phyloP scores from a whole-genome alignment of 1,139 yeast genomes.

The Pichia terricola region DNA sequence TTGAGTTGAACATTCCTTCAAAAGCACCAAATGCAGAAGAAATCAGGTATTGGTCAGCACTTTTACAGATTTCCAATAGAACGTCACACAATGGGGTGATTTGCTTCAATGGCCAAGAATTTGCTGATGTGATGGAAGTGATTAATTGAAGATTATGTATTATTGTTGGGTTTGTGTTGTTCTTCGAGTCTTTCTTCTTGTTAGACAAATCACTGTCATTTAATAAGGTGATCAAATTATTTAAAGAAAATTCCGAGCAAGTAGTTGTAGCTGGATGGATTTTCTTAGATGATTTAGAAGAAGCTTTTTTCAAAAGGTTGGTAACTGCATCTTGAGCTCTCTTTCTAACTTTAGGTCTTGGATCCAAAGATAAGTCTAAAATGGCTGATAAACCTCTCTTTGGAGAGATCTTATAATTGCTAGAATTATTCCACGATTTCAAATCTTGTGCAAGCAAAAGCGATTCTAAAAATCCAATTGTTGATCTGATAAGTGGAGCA shows the following conservation, averaged over 20 bases:
- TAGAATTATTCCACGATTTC: constrained; percentile 57
- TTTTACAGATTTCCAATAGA: constrained; percentile 64
- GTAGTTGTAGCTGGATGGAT: constrained; percentile 67
- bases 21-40: constrained; percentile 78
- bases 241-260: constrained; percentile 62
- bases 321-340: constrained; percentile 84
- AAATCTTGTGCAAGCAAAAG: constrained; percentile 73
- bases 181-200: constrained; percentile 13
- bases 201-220: constrained; percentile 25
- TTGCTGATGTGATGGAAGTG: constrained; percentile 56
- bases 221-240: constrained; percentile 40
- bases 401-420: constrained; percentile 54
- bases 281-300: constrained; percentile 56
- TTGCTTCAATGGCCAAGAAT: constrained; percentile 70
- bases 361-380: constrained; percentile 71
- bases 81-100: constrained; percentile 70
- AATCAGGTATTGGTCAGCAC: constrained; percentile 76
- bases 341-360: constrained; percentile 92
- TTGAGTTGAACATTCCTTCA: constrained; percentile 74
- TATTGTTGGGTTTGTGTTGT: constrained; percentile 40
- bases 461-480: constrained; percentile 78
- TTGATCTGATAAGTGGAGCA: constrained; percentile 78
- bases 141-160: constrained; percentile 76
- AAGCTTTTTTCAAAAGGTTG: constrained; percentile 49
- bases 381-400: constrained; percentile 75